A percentile compares a stretch with the other conserved stretches of the same genome.
Conservation (phyloP, 345 rosid genomes). For the Corchorus capsularis region DNA sequence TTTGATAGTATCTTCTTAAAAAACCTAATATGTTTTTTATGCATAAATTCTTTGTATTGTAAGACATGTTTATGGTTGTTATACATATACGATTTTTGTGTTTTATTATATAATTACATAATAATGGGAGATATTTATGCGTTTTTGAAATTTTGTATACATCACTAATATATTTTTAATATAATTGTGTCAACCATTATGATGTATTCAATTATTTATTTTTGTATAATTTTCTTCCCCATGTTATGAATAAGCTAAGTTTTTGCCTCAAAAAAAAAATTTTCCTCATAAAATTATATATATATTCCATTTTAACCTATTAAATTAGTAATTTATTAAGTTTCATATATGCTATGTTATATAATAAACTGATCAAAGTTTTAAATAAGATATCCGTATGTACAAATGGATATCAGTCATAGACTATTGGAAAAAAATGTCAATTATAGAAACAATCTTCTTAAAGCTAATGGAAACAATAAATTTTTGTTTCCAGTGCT, state of each 20-base stretch:
- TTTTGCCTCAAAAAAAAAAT: too few relatives aligned
- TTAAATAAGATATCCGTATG: neutral
- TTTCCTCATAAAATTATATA: too few relatives aligned
- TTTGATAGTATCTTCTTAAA: neutral
- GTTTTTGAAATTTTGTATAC: too few relatives aligned
- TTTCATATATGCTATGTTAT: neutral
- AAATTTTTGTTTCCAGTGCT: neutral
- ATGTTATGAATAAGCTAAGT: too few relatives aligned
- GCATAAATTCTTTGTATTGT: neutral
- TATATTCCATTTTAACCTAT: too few relatives aligned
- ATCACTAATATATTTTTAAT: neutral
- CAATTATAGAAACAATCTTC: too few relatives aligned
- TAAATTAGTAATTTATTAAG: neutral
- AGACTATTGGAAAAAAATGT: neutral
- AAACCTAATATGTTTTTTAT: neutral
- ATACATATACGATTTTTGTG: neutral
- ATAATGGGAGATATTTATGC: too few relatives aligned
- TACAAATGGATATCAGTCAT: neutral
- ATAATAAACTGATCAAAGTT: neutral
- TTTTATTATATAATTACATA: neutral
- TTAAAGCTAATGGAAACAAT: neutral
- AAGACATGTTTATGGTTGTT: neutral
- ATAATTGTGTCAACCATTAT: neutral
- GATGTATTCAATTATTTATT: neutral
- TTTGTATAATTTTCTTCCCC: too few relatives aligned